Evolutionary conservation across 768 basidiomycete genomes (phyloP).

Genomic region (Pulveroboletus sp.): DNA sequence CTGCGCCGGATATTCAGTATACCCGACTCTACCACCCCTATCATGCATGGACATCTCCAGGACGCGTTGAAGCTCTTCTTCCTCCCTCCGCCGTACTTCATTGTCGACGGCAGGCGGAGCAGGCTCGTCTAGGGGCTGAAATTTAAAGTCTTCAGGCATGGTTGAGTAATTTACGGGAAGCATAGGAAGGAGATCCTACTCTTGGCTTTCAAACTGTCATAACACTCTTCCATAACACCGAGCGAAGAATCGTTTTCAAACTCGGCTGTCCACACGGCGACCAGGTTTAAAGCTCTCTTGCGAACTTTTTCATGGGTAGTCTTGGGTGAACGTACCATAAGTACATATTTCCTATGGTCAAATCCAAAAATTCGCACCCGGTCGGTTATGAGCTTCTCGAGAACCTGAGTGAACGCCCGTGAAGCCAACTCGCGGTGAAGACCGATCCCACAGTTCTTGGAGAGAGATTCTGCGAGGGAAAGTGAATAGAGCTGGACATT

Average conservation of each 20-base stretch:
- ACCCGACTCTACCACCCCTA: conserved; percentile 69
- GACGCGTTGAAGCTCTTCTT: conserved; percentile 90
- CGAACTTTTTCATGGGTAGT: conserved; percentile 91
- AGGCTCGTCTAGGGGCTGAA: conserved; percentile 55
- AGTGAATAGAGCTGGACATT: conserved; percentile 96
- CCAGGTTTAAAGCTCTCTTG: conserved; percentile 60
- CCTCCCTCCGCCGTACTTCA: conserved; percentile 77
- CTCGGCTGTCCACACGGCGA: conserved; percentile 81
- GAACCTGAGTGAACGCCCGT: conserved; percentile 82
- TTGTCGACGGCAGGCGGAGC: conserved; percentile 71
- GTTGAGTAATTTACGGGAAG: conserved; percentile 10
- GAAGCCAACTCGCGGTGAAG: conserved; percentile 85
- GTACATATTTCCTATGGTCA: background rate
- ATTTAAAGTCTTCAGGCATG: conserved; percentile 57
- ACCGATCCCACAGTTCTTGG: conserved; percentile 83
- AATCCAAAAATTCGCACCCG: conserved; percentile 47
- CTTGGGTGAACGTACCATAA: conserved; percentile 37
- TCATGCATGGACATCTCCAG: conserved; percentile 92
- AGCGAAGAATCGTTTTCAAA: conserved; percentile 77
- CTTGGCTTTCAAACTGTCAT: conserved; percentile 74
- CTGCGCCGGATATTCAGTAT: conserved; percentile 42
- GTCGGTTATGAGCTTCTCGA: conserved; percentile 86
- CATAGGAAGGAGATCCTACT: conserved; percentile 41
- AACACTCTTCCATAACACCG: conserved; percentile 89
- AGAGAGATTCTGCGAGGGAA: conserved; percentile 79